Percentiles rank a stretch among this genome's conserved stretches.
Conservation (phyloP, 179 eudicot genomes). For the Drosera spatulata region DNA sequence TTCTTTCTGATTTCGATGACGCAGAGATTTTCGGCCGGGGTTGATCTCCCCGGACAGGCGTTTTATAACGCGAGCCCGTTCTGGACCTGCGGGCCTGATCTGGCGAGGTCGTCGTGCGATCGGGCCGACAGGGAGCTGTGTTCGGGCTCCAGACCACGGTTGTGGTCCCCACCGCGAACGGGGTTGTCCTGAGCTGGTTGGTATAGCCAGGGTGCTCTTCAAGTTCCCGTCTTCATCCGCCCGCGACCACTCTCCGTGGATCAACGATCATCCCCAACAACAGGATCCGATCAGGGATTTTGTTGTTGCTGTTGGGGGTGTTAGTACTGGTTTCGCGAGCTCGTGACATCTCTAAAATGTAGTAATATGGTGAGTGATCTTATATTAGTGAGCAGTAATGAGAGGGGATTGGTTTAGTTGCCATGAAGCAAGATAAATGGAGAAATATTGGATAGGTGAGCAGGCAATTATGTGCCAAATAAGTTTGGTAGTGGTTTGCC, state of each 20-base stretch:
- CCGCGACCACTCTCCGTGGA: constrained; percentile 9
- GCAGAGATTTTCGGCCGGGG: constrained; percentile 44
- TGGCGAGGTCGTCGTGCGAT: constrained; percentile 37
- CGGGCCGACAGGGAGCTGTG: constrained; percentile 52
- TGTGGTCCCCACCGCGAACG: constrained; percentile 49
- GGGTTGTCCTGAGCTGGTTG: constrained; percentile 56
- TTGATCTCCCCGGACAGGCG: constrained; percentile 78
- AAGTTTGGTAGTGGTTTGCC: no score
- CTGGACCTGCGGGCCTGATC: constrained; percentile 67
- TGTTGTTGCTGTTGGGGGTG: no score
- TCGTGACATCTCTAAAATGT: no score
- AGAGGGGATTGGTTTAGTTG: no score
- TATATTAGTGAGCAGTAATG: no score
- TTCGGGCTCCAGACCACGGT: constrained; percentile 76
- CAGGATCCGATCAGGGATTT: not conserved
- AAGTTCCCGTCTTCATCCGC: constrained; percentile 11
- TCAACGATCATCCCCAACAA: constrained; percentile 37
- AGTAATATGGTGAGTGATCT: no score
- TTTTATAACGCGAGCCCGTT: constrained; percentile 24
- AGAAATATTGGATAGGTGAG: no score
- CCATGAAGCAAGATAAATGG: no score
- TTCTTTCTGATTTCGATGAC: constrained; percentile 88
- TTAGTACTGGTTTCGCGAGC: no score
- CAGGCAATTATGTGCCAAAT: no score
- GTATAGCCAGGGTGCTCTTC: constrained; percentile 45